These are phyloP conservation scores for Lophiostoma macrostomum DNA, from an alignment of 495 filamentous ascomycete species.

Conservation along the genomic window DNA sequence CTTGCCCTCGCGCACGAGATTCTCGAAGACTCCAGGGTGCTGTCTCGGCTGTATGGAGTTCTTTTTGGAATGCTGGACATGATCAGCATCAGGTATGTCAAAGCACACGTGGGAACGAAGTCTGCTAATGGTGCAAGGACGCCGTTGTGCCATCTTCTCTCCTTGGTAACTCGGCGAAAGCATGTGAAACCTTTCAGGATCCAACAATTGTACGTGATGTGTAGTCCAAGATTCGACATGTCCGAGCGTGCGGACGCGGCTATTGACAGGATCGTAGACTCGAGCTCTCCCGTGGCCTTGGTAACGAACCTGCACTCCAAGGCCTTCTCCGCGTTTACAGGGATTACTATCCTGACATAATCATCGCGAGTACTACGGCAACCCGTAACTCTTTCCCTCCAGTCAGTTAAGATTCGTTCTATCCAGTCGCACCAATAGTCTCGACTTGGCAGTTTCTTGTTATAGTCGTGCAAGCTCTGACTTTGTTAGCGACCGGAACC, in stretches of 20 bases:
- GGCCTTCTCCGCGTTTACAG: conserved; percentile 83
- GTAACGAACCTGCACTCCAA: conserved; percentile 70
- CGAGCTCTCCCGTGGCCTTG: conserved; percentile 56
- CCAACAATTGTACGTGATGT: conserved; percentile 63
- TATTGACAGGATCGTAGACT: conserved; percentile 48
- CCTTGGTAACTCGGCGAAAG: conserved; percentile 76
- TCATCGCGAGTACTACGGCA: conserved; percentile 61
- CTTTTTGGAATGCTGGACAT: conserved; percentile 84
- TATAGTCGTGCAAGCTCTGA: conserved; percentile 13
- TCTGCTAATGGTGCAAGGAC: conserved; percentile 44
- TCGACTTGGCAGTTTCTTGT: conserved; percentile 19
- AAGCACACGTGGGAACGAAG: not conserved
- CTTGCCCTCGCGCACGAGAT: conserved; percentile 73
- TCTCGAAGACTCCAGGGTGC: conserved; percentile 59
- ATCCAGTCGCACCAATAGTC: too few relatives aligned
- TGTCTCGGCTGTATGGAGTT: conserved; percentile 71
- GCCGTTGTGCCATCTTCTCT: conserved; percentile 76
- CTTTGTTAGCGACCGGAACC: conserved; percentile 62
- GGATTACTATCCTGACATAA: conserved; percentile 86
- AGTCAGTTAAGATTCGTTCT: conserved; percentile 38
- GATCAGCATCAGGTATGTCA: conserved; percentile 60
- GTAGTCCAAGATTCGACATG: not conserved
- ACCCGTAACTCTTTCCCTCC: conserved; percentile 43
- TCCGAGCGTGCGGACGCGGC: not conserved
- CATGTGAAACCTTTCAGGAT: conserved; percentile 85